These are phyloP conservation scores for Sporisorium sorghi DNA, from an alignment of 1,284 basidiomycete species.

Conservation along the genomic window DNA sequence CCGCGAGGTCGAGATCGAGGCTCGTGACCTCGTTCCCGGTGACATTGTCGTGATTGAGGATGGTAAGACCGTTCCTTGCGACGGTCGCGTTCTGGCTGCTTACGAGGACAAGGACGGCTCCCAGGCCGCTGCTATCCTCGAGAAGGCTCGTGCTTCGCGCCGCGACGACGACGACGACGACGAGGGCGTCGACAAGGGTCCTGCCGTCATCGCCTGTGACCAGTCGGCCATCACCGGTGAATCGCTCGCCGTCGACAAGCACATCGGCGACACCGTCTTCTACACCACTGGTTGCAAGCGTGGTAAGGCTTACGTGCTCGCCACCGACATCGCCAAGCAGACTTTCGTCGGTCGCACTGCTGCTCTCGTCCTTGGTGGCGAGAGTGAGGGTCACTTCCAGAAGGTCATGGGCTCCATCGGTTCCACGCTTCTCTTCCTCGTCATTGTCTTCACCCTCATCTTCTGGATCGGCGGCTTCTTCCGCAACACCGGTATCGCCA, in stretches of 20 bases:
- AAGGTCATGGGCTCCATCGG: conserved; percentile 73
- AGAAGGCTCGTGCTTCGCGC: conserved; percentile 65
- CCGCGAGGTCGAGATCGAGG: conserved; percentile 73
- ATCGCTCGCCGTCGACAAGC: conserved; percentile 74
- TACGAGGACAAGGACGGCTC: conserved; percentile 71
- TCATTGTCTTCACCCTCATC: conserved; percentile 72
- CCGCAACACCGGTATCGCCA: conserved; percentile 72
- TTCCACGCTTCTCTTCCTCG: conserved; percentile 73
- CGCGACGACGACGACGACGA: conserved; percentile 69
- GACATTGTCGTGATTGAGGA: conserved; percentile 73
- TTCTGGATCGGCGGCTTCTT: conserved; percentile 73
- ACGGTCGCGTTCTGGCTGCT: conserved; percentile 72
- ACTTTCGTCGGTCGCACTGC: conserved; percentile 73
- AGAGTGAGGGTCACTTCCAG: conserved; percentile 72
- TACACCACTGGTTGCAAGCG: conserved; percentile 72
- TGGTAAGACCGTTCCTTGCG: conserved; percentile 73
- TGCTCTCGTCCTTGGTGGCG: conserved; percentile 70
- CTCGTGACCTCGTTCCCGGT: conserved; percentile 74
- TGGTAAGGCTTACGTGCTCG: conserved; percentile 73
- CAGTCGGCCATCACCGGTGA: conserved; percentile 74
- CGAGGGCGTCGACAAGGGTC: conserved; percentile 71
- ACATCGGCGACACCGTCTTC: conserved; percentile 73
- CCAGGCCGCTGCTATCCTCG: conserved; percentile 65
- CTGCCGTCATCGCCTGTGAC: conserved; percentile 73
- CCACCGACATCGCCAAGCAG: conserved; percentile 72